Percentiles rank a stretch among this genome's conserved stretches.
Evolutionary conservation across 2,329 filamentous ascomycete species (phyloP).

Genomic region (Sarocladium kiliense): DNA sequence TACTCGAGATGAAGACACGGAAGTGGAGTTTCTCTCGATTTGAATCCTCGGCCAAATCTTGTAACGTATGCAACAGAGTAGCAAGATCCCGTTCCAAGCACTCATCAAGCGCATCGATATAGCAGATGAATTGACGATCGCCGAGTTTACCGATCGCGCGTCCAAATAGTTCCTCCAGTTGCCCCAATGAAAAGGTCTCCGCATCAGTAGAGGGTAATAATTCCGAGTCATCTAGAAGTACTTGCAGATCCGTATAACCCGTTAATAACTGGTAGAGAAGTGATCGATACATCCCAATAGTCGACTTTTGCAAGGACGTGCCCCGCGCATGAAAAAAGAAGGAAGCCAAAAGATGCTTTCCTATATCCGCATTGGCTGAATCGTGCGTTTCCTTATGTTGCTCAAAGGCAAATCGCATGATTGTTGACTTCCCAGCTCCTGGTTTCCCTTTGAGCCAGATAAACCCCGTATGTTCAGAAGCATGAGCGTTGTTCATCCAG

Average conservation of each 20-base stretch:
- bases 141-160: constrained; percentile 15
- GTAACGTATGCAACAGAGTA: constrained; percentile 38
- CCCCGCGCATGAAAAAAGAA: constrained; percentile 50
- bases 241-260: neutral
- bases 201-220: too few species aligned
- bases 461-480: constrained; percentile 8
- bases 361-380: neutral
- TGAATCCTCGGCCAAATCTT: constrained; percentile 28
- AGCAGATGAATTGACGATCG: constrained; percentile 15
- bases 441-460: constrained; percentile 11
- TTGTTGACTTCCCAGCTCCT: constrained; percentile 11
- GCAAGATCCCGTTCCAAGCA: constrained; percentile 37
- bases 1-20: constrained; percentile 36
- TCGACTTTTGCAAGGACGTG: constrained; percentile 35
- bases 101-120: constrained; percentile 42
- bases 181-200: constrained; percentile 1
- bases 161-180: constrained; percentile 19
- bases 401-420: constrained; percentile 10
- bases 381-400: neutral
- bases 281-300: constrained; percentile 44
- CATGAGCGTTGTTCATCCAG: constrained; percentile 9
- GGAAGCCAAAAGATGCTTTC: constrained; percentile 19
- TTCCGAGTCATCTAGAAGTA: neutral
- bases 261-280: constrained; percentile 36
- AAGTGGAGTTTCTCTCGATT: constrained; percentile 17